Evolutionary conservation across 805 yeast genomes (phyloP).

Genomic region (Wickerhamomyces bisporus): DNA sequence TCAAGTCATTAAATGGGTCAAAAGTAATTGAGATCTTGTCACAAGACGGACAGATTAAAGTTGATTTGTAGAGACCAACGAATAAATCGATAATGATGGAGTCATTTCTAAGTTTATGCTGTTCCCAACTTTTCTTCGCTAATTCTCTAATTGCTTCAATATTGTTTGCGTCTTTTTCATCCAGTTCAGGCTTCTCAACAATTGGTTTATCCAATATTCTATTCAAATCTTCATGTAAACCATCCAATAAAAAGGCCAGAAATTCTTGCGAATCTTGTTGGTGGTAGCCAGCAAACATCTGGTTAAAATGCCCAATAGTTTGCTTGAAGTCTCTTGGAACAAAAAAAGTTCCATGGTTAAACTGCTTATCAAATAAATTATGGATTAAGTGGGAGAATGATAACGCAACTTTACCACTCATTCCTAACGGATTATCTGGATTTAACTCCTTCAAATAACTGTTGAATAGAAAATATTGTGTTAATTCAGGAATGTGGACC

Average conservation of each 20-base stretch:
- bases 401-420: constrained; percentile 72
- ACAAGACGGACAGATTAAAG: constrained; percentile 85
- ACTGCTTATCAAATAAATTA: constrained; percentile 40
- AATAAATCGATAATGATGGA: constrained; percentile 81
- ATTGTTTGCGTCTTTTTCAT: constrained; percentile 55
- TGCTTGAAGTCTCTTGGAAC: constrained; percentile 72
- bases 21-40: constrained; percentile 76
- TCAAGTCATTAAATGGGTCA: constrained; percentile 89
- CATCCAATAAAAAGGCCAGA: constrained; percentile 80
- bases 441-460: constrained; percentile 65
- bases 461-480: constrained; percentile 64
- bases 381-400: constrained; percentile 69
- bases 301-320: constrained; percentile 72
- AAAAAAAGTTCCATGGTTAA: constrained; percentile 10
- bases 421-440: constrained; percentile 75
- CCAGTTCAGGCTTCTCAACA: constrained; percentile 79
- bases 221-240: constrained; percentile 88
- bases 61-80: constrained; percentile 87
- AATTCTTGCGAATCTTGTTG: constrained; percentile 96
- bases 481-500: constrained; percentile 78
- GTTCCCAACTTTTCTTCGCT: constrained; percentile 75
- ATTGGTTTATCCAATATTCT: constrained; percentile 79
- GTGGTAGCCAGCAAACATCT: constrained; percentile 71
- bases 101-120: constrained; percentile 75
- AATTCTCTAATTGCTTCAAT: constrained; percentile 48